Evolutionary conservation across 1,284 basidiomycete species (phyloP).

Genomic region (Marasmius tenuissimus): DNA sequence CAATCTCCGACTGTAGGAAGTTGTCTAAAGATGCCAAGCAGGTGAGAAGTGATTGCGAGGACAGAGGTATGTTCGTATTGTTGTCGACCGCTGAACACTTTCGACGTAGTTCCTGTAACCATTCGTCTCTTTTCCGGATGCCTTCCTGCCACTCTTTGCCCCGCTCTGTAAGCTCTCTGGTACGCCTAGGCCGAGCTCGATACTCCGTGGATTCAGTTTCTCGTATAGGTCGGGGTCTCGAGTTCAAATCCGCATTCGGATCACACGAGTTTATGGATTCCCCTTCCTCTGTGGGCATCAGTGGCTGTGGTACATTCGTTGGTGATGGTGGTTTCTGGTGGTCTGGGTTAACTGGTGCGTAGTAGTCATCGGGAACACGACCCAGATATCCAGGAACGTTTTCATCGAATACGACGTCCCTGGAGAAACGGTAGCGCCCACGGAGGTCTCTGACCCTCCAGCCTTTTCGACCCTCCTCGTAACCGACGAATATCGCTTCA

Average conservation of each 20-base stretch:
- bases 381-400: neutral
- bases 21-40: too few species aligned
- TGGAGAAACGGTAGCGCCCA: constrained; percentile 9
- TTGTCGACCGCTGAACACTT: too few species aligned
- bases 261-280: neutral
- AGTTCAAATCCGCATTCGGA: neutral
- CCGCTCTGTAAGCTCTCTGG: neutral
- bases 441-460: constrained; percentile 14
- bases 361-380: neutral
- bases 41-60: too few species aligned
- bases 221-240: neutral
- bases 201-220: neutral
- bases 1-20: too few species aligned
- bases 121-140: neutral
- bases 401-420: constrained; percentile 15
- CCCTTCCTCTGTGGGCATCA: neutral
- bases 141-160: neutral
- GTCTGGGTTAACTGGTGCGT: neutral
- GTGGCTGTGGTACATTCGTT: neutral
- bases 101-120: too few species aligned
- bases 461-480: constrained; percentile 17
- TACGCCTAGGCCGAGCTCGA: neutral
- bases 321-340: neutral
- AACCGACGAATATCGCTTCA: constrained; percentile 25
- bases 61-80: neutral